These are phyloP conservation scores for Geranium incanum DNA, from an alignment of 441 rosid species.

Conservation along the genomic window DNA sequence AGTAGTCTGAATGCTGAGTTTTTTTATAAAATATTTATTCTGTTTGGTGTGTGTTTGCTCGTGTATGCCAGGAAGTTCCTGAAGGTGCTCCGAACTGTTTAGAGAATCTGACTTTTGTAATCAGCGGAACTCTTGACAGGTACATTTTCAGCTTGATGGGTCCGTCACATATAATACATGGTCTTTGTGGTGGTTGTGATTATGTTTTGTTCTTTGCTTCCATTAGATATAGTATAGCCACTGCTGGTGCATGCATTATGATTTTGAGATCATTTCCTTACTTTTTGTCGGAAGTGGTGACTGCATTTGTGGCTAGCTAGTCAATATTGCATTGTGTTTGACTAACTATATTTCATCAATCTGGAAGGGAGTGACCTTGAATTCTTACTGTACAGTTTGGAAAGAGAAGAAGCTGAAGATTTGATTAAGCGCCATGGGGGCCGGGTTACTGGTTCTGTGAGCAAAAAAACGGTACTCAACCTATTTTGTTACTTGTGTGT, in stretches of 20 bases:
- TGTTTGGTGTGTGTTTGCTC: conserved; percentile 10
- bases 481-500: conserved; percentile 1
- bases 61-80: conserved; percentile 78
- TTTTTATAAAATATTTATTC: background rate
- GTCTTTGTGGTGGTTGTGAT: conserved; percentile 7
- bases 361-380: conserved; percentile 10
- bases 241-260: conserved; percentile 9
- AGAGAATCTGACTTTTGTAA: conserved; percentile 79
- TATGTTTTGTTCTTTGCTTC: background rate
- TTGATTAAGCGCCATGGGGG: conserved; percentile 86
- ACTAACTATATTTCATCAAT: background rate
- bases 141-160: conserved; percentile 26
- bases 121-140: conserved; percentile 99
- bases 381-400: conserved; percentile 50
- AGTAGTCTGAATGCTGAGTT: conserved; percentile 2
- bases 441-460: conserved; percentile 84
- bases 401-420: conserved; percentile 98
- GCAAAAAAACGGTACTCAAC: conserved; percentile 84
- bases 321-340: conserved; percentile 10
- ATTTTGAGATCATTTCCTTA: conserved; percentile 10
- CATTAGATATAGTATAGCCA: background rate
- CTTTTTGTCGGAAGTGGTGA: conserved; percentile 2
- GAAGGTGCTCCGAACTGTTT: conserved; percentile 86
- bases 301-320: background rate
- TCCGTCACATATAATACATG: background rate